These are phyloP conservation scores for Lasiosphaeriaceae sp. DNA, from an alignment of 495 filamentous ascomycete genomes.

Conservation along the genomic window DNA sequence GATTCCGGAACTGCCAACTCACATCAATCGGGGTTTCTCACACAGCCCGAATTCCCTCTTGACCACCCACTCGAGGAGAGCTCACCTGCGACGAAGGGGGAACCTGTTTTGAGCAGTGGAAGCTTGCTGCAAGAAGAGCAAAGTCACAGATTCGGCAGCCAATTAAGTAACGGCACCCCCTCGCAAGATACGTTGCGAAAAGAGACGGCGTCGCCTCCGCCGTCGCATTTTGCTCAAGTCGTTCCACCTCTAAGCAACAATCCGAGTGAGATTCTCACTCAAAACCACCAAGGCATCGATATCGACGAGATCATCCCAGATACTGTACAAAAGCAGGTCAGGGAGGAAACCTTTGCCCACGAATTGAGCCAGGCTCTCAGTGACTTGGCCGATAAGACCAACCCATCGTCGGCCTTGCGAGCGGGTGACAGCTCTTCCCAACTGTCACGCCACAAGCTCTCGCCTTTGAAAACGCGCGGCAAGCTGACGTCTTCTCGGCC, in stretches of 20 bases:
- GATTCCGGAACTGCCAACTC: not conserved
- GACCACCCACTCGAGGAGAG: too few relatives aligned
- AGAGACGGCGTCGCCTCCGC: not conserved
- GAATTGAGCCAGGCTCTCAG: not conserved
- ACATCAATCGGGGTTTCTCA: constrained; percentile 17
- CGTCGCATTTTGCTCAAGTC: constrained; percentile 28
- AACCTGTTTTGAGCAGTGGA: not conserved
- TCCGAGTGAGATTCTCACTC: constrained; percentile 16
- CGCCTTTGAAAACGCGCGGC: too few relatives aligned
- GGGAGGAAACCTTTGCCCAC: not conserved
- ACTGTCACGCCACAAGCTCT: not conserved
- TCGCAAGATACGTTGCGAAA: too few relatives aligned
- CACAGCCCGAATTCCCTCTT: constrained; percentile 17
- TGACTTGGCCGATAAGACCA: not conserved
- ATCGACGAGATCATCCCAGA: constrained; percentile 19
- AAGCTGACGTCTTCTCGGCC: too few relatives aligned
- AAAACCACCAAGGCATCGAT: constrained; percentile 12
- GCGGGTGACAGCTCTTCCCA: not conserved
- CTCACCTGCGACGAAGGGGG: too few relatives aligned
- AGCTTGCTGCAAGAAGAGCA: not conserved
- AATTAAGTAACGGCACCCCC: not conserved
- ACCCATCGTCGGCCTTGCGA: not conserved
- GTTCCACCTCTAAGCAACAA: constrained; percentile 21
- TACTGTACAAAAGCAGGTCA: constrained; percentile 8
- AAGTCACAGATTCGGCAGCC: not conserved